phyloP scores from a whole-genome alignment of 2,329 filamentous ascomycete species.

The Ophiostoma sp. region DNA sequence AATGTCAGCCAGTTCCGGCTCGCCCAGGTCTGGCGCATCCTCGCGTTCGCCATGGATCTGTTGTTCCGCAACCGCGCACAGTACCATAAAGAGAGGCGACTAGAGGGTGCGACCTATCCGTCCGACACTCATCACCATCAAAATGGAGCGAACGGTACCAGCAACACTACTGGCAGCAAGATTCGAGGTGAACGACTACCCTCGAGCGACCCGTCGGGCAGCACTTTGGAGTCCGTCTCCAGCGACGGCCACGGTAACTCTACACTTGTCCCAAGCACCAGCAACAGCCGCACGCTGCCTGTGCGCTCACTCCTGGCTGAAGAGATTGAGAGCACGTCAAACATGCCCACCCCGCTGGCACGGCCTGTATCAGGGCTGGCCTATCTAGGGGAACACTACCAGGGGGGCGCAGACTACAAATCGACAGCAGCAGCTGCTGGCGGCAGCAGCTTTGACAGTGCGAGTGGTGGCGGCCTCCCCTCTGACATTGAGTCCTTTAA shows the following conservation, averaged over 20 bases:
- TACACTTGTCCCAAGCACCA: neutral
- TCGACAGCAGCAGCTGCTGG: neutral
- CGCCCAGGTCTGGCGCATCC: constrained; percentile 64
- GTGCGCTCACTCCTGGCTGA: constrained; percentile 53
- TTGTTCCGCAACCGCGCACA: constrained; percentile 57
- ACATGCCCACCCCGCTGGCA: constrained; percentile 60
- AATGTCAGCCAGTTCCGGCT: constrained; percentile 57
- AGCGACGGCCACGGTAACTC: neutral
- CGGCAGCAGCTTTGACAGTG: neutral
- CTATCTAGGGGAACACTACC: constrained; percentile 8
- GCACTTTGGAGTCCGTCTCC: constrained; percentile 1
- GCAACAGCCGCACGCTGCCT: constrained; percentile 24
- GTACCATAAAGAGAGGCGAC: constrained; percentile 56
- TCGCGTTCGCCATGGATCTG: constrained; percentile 57
- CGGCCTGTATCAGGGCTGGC: constrained; percentile 44
- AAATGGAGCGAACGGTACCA: neutral
- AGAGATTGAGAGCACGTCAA: constrained; percentile 64
- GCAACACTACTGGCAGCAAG: neutral
- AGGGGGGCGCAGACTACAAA: neutral
- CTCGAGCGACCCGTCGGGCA: neutral
- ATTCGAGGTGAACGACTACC: neutral
- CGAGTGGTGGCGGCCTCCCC: constrained; percentile 35
- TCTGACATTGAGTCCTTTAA: constrained; percentile 52
- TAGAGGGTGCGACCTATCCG: constrained; percentile 29
- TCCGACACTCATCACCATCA: neutral